Base-by-base conservation (phyloP, 2,329 filamentous ascomycete species). In the Pestalotiopsis sp. region DNA sequence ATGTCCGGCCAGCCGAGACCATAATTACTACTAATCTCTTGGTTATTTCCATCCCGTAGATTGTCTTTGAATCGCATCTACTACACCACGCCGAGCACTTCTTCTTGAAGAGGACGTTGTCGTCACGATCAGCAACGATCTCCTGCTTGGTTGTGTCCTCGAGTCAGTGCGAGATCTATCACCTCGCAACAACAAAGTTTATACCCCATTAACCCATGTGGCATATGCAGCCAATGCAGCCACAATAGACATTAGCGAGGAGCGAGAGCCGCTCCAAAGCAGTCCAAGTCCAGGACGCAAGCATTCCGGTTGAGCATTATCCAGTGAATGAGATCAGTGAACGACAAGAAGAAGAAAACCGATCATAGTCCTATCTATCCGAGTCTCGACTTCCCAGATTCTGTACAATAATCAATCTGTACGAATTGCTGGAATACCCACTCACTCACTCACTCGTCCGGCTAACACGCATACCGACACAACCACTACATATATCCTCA, bases 81-180 rank as follows among this genome's bases (percentile, higher is more conserved):
- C 20, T 52, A 20, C 17, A n/a, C 45, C 20, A n/a, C 45, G 41
- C n/a, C 41, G 41, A 14, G 13, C 41, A 49, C 13, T 52, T 52
- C 17, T 52, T 9, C 45, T n/a, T 14, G 41, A 20, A n/a, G 45
- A 23, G 45, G 45, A 52, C 45, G 14, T 14, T 39, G 27, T 62
- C 59, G 59, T 62, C 59, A 62, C 59, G 59, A 62, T 62, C 59
- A 62, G 59, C 59, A 62, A 36, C 25, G 25, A 39, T 36, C 36
- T 62, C 59, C 25, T 39, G 31, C 59, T 14, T n/a, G 27, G 20
- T 38, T 39, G 31, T 62, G 31, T 31, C 36, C 59, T 39, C 59
- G 59, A 62, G 59, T 62, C 59, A 62, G 27, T 38, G 45, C 59
- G 36, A 38, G n/a, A 62, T 62, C 59, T 62, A 11, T 52, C 45